Evolutionary conservation across 345 rosid genomes (phyloP), one percentile per base, ranked within the genome.

Genomic region (Aethionema arabicum): DNA sequence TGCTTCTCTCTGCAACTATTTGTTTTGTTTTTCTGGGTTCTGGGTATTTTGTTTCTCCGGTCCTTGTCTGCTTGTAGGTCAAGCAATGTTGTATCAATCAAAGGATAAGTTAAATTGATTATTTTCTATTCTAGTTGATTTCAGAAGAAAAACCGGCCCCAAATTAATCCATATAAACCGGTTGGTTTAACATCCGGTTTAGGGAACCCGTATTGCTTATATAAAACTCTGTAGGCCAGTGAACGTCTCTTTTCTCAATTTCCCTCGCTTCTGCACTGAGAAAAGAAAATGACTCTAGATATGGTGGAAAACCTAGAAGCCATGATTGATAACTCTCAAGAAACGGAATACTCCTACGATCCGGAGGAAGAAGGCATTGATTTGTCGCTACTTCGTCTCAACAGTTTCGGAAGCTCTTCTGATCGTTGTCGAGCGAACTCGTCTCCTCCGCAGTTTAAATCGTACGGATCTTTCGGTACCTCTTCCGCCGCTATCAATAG

Each of bases 371-470:
- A 65, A 2, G 65, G 59, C 56, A 72, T 72, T 32, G 70, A 52
- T 53, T 41, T 72, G 11, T 72, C 75, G 8, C 70, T 72, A 44
- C 75, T 72, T 11, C 70, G 70, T 35, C 69, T 72, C 66, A 65
- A 72, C 62, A 72, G 70, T 64, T 65, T 72, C 62, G 75, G 75
- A n/a, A 70, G 33, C 61, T 65, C 65, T 55, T 58, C 61, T 30
- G 66, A 65, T 71, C 70, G 70, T 13, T 61, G 75, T 61, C 75
- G 75, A 15, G 65, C 75, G 60, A 71, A 58, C 37, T 71, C 75
- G 0, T 71, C 75, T 59, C 75, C 75, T 58, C 75, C 75, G 8
- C 70, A 71, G 27, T 71, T 71, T 4, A 49, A 40, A 31, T 71
- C 75, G 50, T 52, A 45, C 61, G 70, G 75, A 37, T 71, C 66